Conservation (phyloP, 2,329 filamentous ascomycete genomes). For the Didymella sp. region DNA sequence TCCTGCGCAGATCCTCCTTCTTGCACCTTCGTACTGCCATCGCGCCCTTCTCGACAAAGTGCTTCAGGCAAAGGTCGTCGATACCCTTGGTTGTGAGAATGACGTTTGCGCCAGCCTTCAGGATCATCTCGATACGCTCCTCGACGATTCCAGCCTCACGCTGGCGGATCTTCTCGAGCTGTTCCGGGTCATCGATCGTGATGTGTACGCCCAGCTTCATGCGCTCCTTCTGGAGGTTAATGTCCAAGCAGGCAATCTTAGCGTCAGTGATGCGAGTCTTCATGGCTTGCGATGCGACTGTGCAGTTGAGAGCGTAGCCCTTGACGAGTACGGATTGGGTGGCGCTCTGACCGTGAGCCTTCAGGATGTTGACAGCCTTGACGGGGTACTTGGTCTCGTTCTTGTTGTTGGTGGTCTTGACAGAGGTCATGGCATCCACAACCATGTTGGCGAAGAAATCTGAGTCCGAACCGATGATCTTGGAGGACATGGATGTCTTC, state of each 20-base stretch:
- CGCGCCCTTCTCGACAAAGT: conserved; percentile 90
- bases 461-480: conserved; percentile 94
- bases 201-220: conserved; percentile 99
- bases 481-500: conserved; percentile 99
- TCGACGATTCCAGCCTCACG: conserved; percentile 92
- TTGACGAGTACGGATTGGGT: conserved; percentile 90
- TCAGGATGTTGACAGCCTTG: conserved; percentile 98
- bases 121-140: conserved; percentile 94
- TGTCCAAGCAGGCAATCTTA: conserved; percentile 95
- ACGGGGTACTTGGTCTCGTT: conserved; percentile 96
- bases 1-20: conserved; percentile 95
- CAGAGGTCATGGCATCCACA: conserved; percentile 92
- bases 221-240: conserved; percentile 98
- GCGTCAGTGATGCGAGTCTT: conserved; percentile 89
- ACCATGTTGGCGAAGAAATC: conserved; percentile 98
- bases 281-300: conserved; percentile 98
- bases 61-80: conserved; percentile 92
- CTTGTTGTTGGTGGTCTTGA: conserved; percentile 90
- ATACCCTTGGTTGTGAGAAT: conserved; percentile 98
- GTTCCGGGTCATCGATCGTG: conserved; percentile 94
- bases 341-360: conserved; percentile 93
- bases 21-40: conserved; percentile 97
- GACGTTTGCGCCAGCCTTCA: conserved; percentile 96
- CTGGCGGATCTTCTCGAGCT: conserved; percentile 95
- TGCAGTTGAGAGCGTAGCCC: conserved; percentile 98